phyloP scores from a whole-genome alignment of 1,139 yeast genomes.

The Scheffersomyces parashehatae region DNA sequence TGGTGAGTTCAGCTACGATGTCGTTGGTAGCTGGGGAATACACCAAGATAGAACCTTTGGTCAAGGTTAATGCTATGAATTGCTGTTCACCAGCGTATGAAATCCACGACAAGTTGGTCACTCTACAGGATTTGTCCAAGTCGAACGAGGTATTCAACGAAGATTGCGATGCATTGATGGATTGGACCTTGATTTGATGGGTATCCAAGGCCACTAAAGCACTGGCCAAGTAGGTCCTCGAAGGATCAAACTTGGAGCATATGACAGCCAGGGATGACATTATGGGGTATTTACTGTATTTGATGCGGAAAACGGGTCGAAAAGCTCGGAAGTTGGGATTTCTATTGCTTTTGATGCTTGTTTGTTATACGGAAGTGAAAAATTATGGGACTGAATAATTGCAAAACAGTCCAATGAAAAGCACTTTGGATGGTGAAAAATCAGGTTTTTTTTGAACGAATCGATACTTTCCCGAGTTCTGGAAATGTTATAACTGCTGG shows the following conservation, averaged over 20 bases:
- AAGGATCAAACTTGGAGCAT: slow-evolving; percentile 51
- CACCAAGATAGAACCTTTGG: slow-evolving; percentile 62
- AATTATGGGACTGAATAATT: too few relatives aligned
- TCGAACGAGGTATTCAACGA: slow-evolving; percentile 43
- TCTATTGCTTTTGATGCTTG: too few relatives aligned
- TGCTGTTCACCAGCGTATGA: slow-evolving; percentile 31
- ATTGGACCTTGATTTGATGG: slow-evolving; percentile 69
- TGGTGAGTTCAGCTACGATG: slow-evolving; percentile 50
- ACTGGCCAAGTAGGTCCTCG: slow-evolving; percentile 63
- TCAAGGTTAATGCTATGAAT: slow-evolving; percentile 63
- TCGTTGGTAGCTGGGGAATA: slow-evolving; percentile 70
- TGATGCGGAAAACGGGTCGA: too few relatives aligned
- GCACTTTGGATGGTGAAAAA: too few relatives aligned
- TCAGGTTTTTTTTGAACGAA: too few relatives aligned
- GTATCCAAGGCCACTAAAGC: slow-evolving; percentile 72
- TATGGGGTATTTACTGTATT: neutral
- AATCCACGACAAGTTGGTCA: slow-evolving; percentile 62
- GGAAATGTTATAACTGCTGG: too few relatives aligned
- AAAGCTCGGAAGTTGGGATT: too few relatives aligned
- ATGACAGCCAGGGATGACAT: slow-evolving; percentile 22
- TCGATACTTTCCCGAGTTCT: too few relatives aligned
- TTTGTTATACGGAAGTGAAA: too few relatives aligned
- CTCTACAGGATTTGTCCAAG: slow-evolving; percentile 55
- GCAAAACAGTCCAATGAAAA: too few relatives aligned
- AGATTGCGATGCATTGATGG: slow-evolving; percentile 41